Conservation (phyloP, 163 green algal species). For the Chlorella variabilis region DNA sequence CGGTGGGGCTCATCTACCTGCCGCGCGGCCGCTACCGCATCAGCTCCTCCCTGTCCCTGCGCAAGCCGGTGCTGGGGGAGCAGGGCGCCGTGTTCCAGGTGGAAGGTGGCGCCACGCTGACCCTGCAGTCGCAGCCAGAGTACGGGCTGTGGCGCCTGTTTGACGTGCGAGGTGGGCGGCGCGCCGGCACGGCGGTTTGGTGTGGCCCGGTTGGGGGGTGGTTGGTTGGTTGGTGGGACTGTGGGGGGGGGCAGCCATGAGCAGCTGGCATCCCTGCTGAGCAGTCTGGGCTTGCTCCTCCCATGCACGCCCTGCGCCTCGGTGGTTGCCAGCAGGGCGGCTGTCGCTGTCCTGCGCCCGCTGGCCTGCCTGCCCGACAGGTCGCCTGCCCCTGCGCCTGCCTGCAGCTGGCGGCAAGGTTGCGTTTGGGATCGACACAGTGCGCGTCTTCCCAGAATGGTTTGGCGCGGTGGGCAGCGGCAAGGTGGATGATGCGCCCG, state of each 20-base stretch:
- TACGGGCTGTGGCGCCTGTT: constrained; percentile 38
- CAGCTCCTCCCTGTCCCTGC: constrained; percentile 8
- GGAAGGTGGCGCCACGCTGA: constrained; percentile 20
- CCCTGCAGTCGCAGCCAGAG: constrained; percentile 39
- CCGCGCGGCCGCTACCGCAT: constrained; percentile 28
- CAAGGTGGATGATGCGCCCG: constrained; percentile 19
- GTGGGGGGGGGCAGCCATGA: too few relatives aligned
- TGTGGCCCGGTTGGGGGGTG: too few relatives aligned
- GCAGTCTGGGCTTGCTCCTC: too few relatives aligned
- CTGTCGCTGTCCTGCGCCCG: neutral
- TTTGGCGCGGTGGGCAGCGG: constrained; percentile 33
- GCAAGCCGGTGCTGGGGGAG: constrained; percentile 22
- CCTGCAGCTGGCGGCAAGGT: constrained; percentile 11
- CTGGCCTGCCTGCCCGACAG: neutral
- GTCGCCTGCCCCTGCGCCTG: neutral
- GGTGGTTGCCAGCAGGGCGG: too few relatives aligned
- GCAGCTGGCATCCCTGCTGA: too few relatives aligned
- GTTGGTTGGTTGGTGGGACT: too few relatives aligned
- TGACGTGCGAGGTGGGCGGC: neutral
- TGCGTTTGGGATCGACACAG: constrained; percentile 17
- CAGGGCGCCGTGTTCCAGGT: constrained; percentile 21
- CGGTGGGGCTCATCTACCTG: constrained; percentile 40
- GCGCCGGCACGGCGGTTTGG: too few relatives aligned
- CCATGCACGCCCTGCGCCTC: too few relatives aligned
- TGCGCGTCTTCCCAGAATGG: constrained; percentile 39